Percentiles rank a stretch among this genome's conserved stretches.
Evolutionary conservation across 1,139 yeast species (phyloP).

Genomic region (Kluyveromyces sp.): DNA sequence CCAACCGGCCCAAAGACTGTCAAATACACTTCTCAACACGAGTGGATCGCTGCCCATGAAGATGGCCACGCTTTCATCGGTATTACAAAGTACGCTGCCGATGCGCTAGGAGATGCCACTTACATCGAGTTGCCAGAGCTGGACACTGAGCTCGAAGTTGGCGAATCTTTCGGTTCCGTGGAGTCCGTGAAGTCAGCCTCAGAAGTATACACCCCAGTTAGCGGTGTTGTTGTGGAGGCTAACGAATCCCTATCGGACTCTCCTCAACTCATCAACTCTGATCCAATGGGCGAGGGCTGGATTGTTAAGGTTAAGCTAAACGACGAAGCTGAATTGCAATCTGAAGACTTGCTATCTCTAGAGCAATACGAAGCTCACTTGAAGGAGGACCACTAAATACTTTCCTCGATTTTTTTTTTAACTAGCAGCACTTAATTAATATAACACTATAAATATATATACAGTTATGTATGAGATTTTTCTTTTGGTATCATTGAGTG

Average conservation of each 20-base stretch:
- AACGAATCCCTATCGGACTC: conserved; percentile 57
- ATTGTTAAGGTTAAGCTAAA: conserved; percentile 49
- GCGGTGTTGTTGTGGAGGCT: conserved; percentile 67
- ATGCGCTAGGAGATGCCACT: conserved; percentile 97
- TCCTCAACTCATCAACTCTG: conserved; percentile 76
- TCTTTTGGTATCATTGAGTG: not conserved
- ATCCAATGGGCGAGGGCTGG: conserved; percentile 95
- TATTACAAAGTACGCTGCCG: conserved; percentile 90
- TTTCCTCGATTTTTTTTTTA: not conserved
- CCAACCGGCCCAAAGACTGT: conserved; percentile 32
- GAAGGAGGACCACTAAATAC: conserved; percentile 36
- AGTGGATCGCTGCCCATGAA: conserved; percentile 83
- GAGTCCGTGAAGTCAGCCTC: conserved; percentile 93
- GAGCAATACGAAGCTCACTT: conserved; percentile 62
- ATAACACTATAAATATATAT: not conserved
- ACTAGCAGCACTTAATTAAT: not conserved
- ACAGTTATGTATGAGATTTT: not conserved
- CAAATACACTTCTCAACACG: conserved; percentile 85
- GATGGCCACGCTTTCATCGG: conserved; percentile 85
- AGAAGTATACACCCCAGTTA: conserved; percentile 85
- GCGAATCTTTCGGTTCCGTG: conserved; percentile 85
- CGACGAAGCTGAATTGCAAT: conserved; percentile 28
- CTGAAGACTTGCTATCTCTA: conserved; percentile 40
- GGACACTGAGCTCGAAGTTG: conserved; percentile 56
- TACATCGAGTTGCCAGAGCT: conserved; percentile 83